These are phyloP conservation scores for Casuarina glauca DNA, from an alignment of 306 rosid genomes.

Conservation along the genomic window DNA sequence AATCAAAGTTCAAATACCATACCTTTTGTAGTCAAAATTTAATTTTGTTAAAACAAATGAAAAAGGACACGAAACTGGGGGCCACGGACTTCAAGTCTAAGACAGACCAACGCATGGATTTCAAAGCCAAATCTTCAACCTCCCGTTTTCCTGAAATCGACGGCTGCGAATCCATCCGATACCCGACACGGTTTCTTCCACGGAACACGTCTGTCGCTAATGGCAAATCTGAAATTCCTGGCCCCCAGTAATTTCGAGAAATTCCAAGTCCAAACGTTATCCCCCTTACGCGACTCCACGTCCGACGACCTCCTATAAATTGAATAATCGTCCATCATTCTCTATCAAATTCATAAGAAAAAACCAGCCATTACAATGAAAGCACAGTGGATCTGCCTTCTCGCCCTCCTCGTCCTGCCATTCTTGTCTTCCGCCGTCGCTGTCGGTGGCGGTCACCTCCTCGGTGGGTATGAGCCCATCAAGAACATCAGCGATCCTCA, in stretches of 20 bases:
- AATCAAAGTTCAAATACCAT: no score
- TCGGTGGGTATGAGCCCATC: slow-evolving; percentile 48
- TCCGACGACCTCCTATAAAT: slow-evolving; percentile 6
- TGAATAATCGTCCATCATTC: not conserved
- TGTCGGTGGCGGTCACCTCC: not conserved
- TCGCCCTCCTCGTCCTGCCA: slow-evolving; percentile 21
- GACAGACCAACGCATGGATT: no score
- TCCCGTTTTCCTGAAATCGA: no score
- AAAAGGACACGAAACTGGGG: no score
- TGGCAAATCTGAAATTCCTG: no score
- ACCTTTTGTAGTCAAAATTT: no score
- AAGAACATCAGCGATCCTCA: slow-evolving; percentile 35
- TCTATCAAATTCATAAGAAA: not conserved
- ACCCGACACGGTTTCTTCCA: no score
- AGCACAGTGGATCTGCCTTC: slow-evolving; percentile 3
- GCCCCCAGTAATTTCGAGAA: slow-evolving; percentile 3
- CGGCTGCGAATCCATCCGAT: no score
- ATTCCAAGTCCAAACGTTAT: not conserved
- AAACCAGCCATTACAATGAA: slow-evolving; percentile 29
- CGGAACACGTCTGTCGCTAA: no score
- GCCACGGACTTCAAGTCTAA: no score
- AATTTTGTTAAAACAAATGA: no score
- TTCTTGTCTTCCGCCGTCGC: not conserved
- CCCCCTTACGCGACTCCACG: not conserved
- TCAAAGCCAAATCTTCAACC: no score